phyloP scores from a whole-genome alignment of 2,329 filamentous ascomycete species.

The Alternaria alternata region DNA sequence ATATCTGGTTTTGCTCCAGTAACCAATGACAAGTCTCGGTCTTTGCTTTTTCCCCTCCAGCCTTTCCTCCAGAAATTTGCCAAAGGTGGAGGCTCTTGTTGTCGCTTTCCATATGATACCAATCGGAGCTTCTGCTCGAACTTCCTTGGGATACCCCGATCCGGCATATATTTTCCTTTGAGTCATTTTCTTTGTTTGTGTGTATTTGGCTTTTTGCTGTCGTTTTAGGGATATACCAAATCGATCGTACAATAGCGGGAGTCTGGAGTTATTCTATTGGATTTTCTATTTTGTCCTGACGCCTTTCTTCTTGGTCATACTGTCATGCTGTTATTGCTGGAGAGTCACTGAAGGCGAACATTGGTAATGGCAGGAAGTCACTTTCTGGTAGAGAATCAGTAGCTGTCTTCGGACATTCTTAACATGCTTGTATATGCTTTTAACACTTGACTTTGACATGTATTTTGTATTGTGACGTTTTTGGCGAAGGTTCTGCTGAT shows the following conservation, averaged over 20 bases:
- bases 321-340: slow-evolving; percentile 3
- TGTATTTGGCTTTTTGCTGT: slow-evolving; percentile 3
- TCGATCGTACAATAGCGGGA: slow-evolving; percentile 37
- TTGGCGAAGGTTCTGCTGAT: not conserved
- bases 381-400: not conserved
- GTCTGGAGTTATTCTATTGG: slow-evolving; percentile 17
- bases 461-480: not conserved
- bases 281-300: not conserved
- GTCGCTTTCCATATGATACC: slow-evolving; percentile 43
- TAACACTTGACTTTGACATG: not conserved
- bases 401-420: slow-evolving; percentile 7
- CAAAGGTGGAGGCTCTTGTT: slow-evolving; percentile 33
- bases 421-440: slow-evolving; percentile 15
- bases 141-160: slow-evolving; percentile 20
- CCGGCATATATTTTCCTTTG: slow-evolving; percentile 8
- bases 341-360: not conserved
- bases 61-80: slow-evolving; percentile 7
- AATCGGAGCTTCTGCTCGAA: slow-evolving; percentile 34
- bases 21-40: slow-evolving; percentile 23
- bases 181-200: slow-evolving; percentile 12
- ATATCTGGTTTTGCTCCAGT: slow-evolving; percentile 21
- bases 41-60: slow-evolving; percentile 4
- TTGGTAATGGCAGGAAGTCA: slow-evolving; percentile 22
- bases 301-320: not conserved
- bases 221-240: slow-evolving; percentile 37